Evolutionary conservation across 129 eudicot species (phyloP).

Genomic region (Pulicaria dysenterica): DNA sequence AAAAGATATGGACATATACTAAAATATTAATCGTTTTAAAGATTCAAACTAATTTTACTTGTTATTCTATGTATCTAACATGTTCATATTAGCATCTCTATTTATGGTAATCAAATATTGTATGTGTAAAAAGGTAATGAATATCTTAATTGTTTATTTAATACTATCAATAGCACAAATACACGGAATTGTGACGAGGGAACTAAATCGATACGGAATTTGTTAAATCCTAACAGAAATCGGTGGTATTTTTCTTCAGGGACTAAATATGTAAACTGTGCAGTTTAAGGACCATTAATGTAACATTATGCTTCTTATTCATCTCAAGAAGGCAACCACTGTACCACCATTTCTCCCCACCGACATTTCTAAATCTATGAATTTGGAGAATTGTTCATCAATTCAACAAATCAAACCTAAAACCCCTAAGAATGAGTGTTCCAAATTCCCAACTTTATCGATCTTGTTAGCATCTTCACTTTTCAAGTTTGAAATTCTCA

Average conservation of each 20-base stretch:
- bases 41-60: no score
- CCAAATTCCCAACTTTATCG: not conserved
- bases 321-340: constrained; percentile 35
- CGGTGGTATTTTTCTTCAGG: not conserved
- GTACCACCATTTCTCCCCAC: constrained; percentile 36
- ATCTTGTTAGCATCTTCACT: not conserved
- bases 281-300: constrained; percentile 11
- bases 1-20: no score
- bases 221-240: no score
- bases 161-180: no score
- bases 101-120: no score
- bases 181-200: no score
- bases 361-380: constrained; percentile 37
- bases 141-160: no score
- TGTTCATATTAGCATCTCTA: no score
- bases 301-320: constrained; percentile 11
- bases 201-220: no score
- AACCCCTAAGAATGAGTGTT: constrained; percentile 9
- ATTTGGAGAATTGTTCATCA: constrained; percentile 13
- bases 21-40: no score
- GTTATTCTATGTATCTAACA: no score
- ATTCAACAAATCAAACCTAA: constrained; percentile 25
- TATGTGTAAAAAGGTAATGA: no score
- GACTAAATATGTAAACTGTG: not conserved
- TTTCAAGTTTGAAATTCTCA: not conserved